Percentiles rank a stretch among this genome's conserved stretches.
These are phyloP conservation scores for Populus hybrid DNA, from an alignment of 441 rosid genomes.

Conservation along the genomic window DNA sequence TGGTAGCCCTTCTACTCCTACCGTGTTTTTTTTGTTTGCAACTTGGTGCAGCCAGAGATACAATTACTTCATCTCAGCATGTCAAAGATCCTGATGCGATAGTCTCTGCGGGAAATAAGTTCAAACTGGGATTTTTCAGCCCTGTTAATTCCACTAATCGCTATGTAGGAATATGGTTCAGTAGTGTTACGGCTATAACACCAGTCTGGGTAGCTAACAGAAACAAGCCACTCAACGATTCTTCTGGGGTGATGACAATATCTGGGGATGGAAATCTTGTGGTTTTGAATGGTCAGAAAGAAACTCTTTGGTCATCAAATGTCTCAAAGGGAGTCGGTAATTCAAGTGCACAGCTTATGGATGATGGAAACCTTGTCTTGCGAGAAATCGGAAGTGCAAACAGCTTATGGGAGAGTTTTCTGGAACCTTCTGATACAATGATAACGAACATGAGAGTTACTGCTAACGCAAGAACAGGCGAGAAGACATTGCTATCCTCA, in stretches of 20 bases:
- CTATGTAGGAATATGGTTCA: constrained; percentile 31
- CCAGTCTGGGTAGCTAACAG: constrained; percentile 17
- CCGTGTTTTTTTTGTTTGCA: background rate
- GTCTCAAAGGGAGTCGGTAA: too few relatives aligned
- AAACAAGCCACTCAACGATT: too few relatives aligned
- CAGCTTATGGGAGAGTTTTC: constrained; percentile 46
- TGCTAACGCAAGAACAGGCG: constrained; percentile 13
- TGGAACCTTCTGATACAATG: constrained; percentile 31
- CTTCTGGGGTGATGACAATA: too few relatives aligned
- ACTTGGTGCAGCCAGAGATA: constrained; percentile 2
- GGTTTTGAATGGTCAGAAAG: too few relatives aligned
- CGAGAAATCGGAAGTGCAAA: constrained; percentile 1
- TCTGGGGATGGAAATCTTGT: too few relatives aligned
- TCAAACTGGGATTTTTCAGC: constrained; percentile 23
- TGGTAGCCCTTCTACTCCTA: background rate
- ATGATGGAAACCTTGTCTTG: background rate
- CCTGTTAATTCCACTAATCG: constrained; percentile 21
- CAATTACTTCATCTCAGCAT: constrained; percentile 5
- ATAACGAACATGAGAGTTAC: background rate
- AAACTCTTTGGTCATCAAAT: too few relatives aligned
- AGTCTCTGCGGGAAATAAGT: constrained; percentile 2
- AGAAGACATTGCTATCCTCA: constrained; percentile 5
- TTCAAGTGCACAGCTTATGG: too few relatives aligned
- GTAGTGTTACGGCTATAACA: background rate
- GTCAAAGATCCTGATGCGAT: constrained; percentile 22